Conservation (phyloP, 768 basidiomycete species). For the Cyclocybe aegerita region DNA sequence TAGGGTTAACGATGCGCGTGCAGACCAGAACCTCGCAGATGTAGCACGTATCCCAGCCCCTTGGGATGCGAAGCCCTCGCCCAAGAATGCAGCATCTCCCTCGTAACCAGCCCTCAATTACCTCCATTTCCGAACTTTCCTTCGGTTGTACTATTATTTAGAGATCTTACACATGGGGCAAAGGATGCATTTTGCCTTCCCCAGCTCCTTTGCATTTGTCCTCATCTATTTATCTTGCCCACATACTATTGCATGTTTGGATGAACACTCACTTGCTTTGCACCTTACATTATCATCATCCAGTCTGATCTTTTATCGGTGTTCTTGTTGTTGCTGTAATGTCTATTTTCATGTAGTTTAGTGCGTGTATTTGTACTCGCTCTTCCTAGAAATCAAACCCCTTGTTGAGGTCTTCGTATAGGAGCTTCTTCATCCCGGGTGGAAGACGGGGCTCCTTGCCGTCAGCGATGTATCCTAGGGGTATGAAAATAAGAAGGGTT, state of each 20-base stretch:
- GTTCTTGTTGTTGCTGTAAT: conserved; percentile 7
- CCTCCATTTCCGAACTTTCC: conserved; percentile 7
- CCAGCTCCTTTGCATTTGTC: conserved; percentile 3
- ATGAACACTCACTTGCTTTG: conserved; percentile 1
- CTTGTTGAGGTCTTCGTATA: conserved; percentile 85
- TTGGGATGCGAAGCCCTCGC: conserved; percentile 54
- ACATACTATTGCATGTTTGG: conserved; percentile 7
- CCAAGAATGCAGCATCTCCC: conserved; percentile 13
- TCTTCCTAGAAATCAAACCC: conserved; percentile 69
- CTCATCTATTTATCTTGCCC: conserved; percentile 2
- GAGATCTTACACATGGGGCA: not conserved
- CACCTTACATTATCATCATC: not conserved
- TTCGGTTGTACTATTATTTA: conserved; percentile 6
- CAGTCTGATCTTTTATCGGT: not conserved
- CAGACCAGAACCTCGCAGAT: conserved; percentile 79
- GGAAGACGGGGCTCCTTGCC: conserved; percentile 74
- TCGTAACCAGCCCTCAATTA: conserved; percentile 13
- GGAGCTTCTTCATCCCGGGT: conserved; percentile 83
- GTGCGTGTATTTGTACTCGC: not conserved
- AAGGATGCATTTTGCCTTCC: not conserved
- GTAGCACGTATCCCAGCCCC: conserved; percentile 70
- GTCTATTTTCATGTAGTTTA: conserved; percentile 2
- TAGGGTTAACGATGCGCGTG: conserved; percentile 71
- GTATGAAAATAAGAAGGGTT: not conserved
- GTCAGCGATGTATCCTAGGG: conserved; percentile 47